Base-by-base conservation (phyloP, 805 yeast genomes). In the Tetrapisispora nanseiensis region DNA sequence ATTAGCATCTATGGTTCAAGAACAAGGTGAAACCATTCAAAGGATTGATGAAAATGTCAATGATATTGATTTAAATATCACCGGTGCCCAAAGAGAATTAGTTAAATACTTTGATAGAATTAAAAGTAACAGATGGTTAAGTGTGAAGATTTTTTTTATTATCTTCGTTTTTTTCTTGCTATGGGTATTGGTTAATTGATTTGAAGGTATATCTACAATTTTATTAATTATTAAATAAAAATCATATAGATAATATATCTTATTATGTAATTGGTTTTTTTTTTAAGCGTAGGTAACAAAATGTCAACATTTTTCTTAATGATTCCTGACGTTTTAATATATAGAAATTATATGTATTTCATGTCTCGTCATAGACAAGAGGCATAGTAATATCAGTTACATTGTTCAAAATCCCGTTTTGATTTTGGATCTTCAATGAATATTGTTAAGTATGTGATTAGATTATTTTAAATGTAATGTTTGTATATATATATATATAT, bases 1-100 rank as follows among this genome's bases (percentile, higher is more conserved):
- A 63, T 71, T 92, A 53, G 95, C 97, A 5, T 82, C 95, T 1
- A 90, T 92, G 97, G 97, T 92, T 7, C 87, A 85, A 47, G 97
- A 92, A 62, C 98, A 92, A 65, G 90, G 97, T 32, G 98, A 92
- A 54, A 84, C 83, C 13, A 90, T 92, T 44, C 97, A 90, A 62
- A 71, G 97, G 57, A 92, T 92, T 49, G 98, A 92, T 64, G 85
- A 80, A 43, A 89, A 92, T 57, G 95, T 95, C 6, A 96, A 89
- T 52, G 97, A 92, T 56, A 86, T 90, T 41, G 78, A 86, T 54
- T 61, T 90, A 58, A 92, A 89, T 60, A 89, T 92, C 13, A 67
- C 75, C 22, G 97, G 97, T 1, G 98, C 98, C 0, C 97, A 92
- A 61, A 69, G 97, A 46, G 97, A 92, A 61, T 71, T 92, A 50